Base-by-base conservation (phyloP, 2,329 filamentous ascomycete species). In the Diplodia intermedia region DNA sequence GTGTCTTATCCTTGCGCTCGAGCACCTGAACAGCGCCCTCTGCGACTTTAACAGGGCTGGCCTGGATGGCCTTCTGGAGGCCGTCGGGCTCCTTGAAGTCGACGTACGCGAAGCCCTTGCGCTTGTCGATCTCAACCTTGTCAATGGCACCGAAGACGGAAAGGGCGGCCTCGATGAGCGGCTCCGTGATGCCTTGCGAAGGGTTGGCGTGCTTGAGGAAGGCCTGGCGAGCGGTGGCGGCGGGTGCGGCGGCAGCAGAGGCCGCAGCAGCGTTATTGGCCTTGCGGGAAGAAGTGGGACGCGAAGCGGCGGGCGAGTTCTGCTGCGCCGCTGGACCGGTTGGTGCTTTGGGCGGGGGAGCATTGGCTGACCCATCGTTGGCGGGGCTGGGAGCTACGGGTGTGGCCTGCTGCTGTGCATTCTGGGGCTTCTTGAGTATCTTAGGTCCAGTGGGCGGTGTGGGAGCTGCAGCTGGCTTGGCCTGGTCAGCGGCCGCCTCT, bases 101-200 rank as follows among this genome's bases (percentile, higher is more conserved):
- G 49, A 97, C 90, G 76, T 97, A 97, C 2, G 93, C 94, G 74
- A 97, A 97, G 0, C 93, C 93, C 78, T 97, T 97, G 74, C 94
- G 91, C 78, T 93, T 94, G 77, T 98, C 94, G 66, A 98, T 94
- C 73, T 97, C 94, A 20, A 97, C 92, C 71, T 88, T 90, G 0
- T 87, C 87, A 55, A 97, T 87, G 1, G 86, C 79, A 1, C 94
- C 94, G 73, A 93, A 97, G 0, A 82, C 79, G 54, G 89, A 85
- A 76, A 98, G 88, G 0, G 91, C 89, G 72, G 90, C 86, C 73
- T 90, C 89, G 1, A 98, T 87, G 0, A 93, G 80, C 0, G 90
- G 82, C 75, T 97, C 94, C 0, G 93, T 97, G 56, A 97, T 91
- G 15, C 94, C 94, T 76, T 97, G 94, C 0, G 93, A 95, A 12